phyloP scores from a whole-genome alignment of 2,329 filamentous ascomycete genomes.

The Setomelanomma holmii region DNA sequence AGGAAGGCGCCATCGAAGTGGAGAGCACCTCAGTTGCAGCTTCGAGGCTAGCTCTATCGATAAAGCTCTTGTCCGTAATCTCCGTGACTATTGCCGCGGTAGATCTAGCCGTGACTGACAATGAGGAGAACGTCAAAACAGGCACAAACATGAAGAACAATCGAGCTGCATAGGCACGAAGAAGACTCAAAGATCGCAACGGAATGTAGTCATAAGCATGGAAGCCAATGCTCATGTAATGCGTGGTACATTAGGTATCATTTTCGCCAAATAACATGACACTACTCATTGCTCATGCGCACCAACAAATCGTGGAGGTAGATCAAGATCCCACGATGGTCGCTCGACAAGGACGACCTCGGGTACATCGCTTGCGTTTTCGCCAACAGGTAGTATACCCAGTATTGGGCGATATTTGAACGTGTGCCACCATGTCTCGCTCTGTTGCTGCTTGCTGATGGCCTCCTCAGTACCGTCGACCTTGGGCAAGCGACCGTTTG shows the following conservation, averaged over 20 bases:
- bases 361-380: slow-evolving; percentile 54
- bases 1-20: slow-evolving; percentile 2
- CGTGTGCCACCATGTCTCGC: slow-evolving; percentile 73
- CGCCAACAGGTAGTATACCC: slow-evolving; percentile 68
- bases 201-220: too few relatives aligned
- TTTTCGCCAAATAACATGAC: background rate
- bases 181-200: too few relatives aligned
- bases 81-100: background rate
- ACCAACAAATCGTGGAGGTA: slow-evolving; percentile 69
- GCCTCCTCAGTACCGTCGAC: slow-evolving; percentile 23
- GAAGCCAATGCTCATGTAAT: background rate
- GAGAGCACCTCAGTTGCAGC: background rate
- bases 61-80: slow-evolving; percentile 2
- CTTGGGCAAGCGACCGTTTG: slow-evolving; percentile 18
- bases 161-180: too few relatives aligned
- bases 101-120: too few relatives aligned
- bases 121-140: too few relatives aligned
- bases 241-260: slow-evolving; percentile 6
- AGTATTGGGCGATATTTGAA: slow-evolving; percentile 95
- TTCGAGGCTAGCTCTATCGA: slow-evolving; percentile 4
- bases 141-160: too few relatives aligned
- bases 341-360: slow-evolving; percentile 91
- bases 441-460: slow-evolving; percentile 28
- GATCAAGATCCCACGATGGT: slow-evolving; percentile 81
- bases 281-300: slow-evolving; percentile 40